phyloP scores from a whole-genome alignment of 169 alveolate genomes.

The Cryptosporidium ubiquitum region DNA sequence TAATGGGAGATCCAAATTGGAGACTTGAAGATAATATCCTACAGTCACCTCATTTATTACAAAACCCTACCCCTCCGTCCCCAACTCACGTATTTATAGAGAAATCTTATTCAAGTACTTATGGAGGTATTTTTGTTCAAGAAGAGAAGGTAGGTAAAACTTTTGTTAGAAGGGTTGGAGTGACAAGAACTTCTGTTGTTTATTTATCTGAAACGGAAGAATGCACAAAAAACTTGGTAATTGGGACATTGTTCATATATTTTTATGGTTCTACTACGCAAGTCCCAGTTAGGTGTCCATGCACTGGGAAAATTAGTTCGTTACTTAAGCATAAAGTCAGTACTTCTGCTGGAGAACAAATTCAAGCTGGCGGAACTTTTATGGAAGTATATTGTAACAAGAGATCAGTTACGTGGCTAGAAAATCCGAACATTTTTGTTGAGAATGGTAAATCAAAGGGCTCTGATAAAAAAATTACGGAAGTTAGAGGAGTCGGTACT shows the following conservation, averaged over 20 bases:
- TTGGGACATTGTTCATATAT: not conserved
- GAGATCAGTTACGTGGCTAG: not conserved
- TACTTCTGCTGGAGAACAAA: not conserved
- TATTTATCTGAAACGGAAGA: not conserved
- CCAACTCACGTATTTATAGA: not conserved
- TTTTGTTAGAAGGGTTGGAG: conserved; percentile 7
- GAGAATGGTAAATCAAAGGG: not conserved
- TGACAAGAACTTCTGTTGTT: not conserved
- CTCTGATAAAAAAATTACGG: not conserved
- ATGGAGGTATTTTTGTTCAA: conserved; percentile 10
- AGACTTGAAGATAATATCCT: not conserved
- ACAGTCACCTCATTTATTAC: not conserved
- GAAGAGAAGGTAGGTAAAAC: not conserved
- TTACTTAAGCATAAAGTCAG: not conserved
- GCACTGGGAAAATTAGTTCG: not conserved
- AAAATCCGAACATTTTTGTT: not conserved
- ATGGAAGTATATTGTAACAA: not conserved
- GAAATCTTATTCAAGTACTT: not conserved
- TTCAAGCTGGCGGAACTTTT: conserved; percentile 29
- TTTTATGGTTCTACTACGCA: not conserved
- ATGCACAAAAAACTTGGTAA: not conserved
- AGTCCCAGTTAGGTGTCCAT: not conserved
- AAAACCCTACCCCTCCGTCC: not conserved
- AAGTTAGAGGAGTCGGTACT: not conserved
- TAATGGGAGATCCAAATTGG: conserved; percentile 3